Evolutionary conservation across 108 stramenopile genomes (phyloP).

Genomic region (Skeletonema marinoi): DNA sequence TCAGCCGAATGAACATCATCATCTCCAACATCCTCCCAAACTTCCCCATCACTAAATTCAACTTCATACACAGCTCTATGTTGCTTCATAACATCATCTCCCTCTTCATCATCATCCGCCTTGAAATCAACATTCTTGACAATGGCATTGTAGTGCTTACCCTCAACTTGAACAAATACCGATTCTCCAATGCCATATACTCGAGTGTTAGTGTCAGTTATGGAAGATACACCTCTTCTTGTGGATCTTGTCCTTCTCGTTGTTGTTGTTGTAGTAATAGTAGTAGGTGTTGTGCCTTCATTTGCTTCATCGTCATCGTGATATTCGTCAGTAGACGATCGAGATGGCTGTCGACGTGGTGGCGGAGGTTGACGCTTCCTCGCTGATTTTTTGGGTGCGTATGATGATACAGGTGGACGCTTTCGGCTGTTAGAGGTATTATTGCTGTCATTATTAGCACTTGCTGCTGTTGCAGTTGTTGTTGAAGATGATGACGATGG

Average conservation of each 20-base stretch:
- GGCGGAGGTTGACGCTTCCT: neutral
- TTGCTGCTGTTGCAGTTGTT: neutral
- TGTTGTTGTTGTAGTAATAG: neutral
- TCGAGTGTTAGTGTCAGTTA: neutral
- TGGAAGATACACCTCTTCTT: neutral
- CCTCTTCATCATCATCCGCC: neutral
- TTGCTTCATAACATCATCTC: neutral
- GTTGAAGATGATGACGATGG: neutral
- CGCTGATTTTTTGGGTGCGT: neutral
- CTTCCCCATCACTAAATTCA: conserved; percentile 32
- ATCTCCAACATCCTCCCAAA: neutral
- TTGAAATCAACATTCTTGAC: conserved; percentile 24
- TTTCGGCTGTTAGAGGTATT: neutral
- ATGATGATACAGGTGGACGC: neutral
- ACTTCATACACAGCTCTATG: conserved; percentile 16
- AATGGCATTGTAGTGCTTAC: conserved; percentile 17
- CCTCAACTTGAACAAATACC: conserved; percentile 15
- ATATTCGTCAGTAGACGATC: neutral
- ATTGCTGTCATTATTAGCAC: neutral
- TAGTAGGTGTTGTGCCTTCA: neutral
- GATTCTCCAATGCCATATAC: conserved; percentile 31
- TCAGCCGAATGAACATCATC: conserved; percentile 11
- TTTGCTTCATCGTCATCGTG: neutral
- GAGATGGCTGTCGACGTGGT: neutral
- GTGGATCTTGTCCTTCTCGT: neutral